Evolutionary conservation across 2,329 filamentous ascomycete genomes (phyloP), one percentile per base, ranked within the genome.

Genomic region (Sporothrix protearum): DNA sequence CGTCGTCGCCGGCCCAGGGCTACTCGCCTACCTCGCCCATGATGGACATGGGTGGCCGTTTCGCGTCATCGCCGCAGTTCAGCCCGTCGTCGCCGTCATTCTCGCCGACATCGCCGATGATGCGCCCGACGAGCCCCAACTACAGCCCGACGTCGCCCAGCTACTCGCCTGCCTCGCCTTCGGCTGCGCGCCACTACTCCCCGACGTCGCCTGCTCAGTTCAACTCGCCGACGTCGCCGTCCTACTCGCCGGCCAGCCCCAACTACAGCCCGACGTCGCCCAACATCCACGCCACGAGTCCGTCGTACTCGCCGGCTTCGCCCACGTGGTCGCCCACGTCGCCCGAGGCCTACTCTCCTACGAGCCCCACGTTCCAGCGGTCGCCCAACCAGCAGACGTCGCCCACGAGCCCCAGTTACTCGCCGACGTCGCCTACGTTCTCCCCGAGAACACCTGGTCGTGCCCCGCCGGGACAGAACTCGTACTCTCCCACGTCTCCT

Each of bases 241-340:
- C 85, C 73, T 93, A 92, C 80, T 90, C 89, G 3, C 89, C 90
- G 2, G 89, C 89, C 6, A 91, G 88, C 75, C 90, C 91, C 71
- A 89, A 86, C 77, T 93, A 92, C 81, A 91, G 88, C 77, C 90
- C 89, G n/a, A 88, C 89, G 3, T 90, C 87, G 68, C 89, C 84
- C 76, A 87, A 84, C 78, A 80, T 86, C 76, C 83, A 80, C 77
- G 79, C 85, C 12, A 84, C 87, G 42, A 86, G 88, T 74, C 88
- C 85, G n/a, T 85, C 84, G 3, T 91, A 91, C 80, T 88, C 86
- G 42, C 91, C 91, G 63, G 89, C 89, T 2, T 93, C 91, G 67
- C 91, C 91, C n/a, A 88, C 86, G 30, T 94, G 92, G 83, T 94
- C 92, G 71, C 92, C 92, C 2, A 92, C 91, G 7, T 94, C 91